These are phyloP conservation scores for Cercophora sp. DNA, from an alignment of 495 filamentous ascomycete genomes.

Conservation along the genomic window DNA sequence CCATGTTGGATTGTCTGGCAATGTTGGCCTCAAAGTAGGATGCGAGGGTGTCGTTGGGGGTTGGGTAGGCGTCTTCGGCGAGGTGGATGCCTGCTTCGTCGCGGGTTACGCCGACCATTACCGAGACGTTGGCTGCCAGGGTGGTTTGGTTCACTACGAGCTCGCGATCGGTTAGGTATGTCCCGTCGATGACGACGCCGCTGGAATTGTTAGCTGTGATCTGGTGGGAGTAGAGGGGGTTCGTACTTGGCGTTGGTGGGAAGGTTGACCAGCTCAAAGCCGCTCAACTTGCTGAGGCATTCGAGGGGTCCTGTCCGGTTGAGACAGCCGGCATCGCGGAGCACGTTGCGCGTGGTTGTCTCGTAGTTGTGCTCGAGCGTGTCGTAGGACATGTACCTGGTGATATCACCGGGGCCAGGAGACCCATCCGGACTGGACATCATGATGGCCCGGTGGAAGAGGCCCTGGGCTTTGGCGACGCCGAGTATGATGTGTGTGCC, in stretches of 20 bases:
- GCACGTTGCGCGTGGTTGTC: constrained; percentile 27
- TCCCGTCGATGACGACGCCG: constrained; percentile 34
- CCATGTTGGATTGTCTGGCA: constrained; percentile 18
- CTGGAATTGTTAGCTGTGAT: no score
- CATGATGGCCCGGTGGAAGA: constrained; percentile 42
- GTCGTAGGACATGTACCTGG: constrained; percentile 28
- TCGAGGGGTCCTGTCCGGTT: constrained; percentile 25
- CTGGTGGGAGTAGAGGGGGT: no score
- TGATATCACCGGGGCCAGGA: constrained; percentile 13
- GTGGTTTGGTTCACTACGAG: constrained; percentile 26
- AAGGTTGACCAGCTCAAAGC: constrained; percentile 30
- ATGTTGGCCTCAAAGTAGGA: constrained; percentile 17
- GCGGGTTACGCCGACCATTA: constrained; percentile 39
- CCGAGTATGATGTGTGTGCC: constrained; percentile 31
- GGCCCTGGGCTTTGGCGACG: constrained; percentile 34
- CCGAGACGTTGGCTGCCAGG: constrained; percentile 19
- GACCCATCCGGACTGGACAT: constrained; percentile 37
- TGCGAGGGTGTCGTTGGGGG: constrained; percentile 12
- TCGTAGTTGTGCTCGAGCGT: constrained; percentile 30
- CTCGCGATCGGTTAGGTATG: constrained; percentile 25
- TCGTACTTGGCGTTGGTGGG: constrained; percentile 31
- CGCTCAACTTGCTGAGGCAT: constrained; percentile 33
- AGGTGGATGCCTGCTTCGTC: constrained; percentile 37
- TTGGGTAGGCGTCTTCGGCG: constrained; percentile 25
- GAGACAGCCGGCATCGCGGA: constrained; percentile 28